These are phyloP conservation scores for Olyra latifolia DNA, from an alignment of 176 grass and related monocot species.

Conservation along the genomic window DNA sequence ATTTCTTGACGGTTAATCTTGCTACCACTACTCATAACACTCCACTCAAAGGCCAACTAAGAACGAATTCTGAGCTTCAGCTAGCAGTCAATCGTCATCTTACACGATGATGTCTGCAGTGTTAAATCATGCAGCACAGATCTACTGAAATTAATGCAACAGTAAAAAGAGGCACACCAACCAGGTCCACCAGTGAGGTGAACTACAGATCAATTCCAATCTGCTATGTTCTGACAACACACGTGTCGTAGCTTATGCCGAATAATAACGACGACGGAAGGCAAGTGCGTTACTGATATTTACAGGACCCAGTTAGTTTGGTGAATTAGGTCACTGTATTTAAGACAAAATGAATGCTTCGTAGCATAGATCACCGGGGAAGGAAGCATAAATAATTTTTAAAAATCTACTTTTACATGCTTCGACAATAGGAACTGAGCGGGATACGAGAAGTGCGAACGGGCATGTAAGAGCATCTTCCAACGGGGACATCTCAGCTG, in stretches of 20 bases:
- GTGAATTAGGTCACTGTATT: conserved; percentile 34
- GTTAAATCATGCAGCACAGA: conserved; percentile 4
- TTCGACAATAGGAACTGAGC: neutral
- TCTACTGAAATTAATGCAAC: conserved; percentile 4
- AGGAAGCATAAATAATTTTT: neutral
- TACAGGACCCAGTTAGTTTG: conserved; percentile 16
- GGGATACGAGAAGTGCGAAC: neutral
- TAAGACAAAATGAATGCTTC: conserved; percentile 34
- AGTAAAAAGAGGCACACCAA: neutral
- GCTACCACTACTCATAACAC: neutral
- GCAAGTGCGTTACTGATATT: conserved; percentile 9
- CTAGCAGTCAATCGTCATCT: neutral
- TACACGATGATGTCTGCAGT: neutral
- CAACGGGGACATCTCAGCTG: too few species aligned
- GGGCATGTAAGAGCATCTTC: too few species aligned
- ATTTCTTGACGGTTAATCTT: neutral
- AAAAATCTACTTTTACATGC: neutral
- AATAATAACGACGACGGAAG: conserved; percentile 10
- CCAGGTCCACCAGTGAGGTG: conserved; percentile 10
- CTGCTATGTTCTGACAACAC: conserved; percentile 27
- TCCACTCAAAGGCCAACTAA: neutral
- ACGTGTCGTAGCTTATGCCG: conserved; percentile 34
- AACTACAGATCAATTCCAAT: conserved; percentile 26
- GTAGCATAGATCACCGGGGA: neutral
- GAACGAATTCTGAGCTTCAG: neutral